Percentiles rank a stretch among this genome's conserved stretches.
Evolutionary conservation across 2,329 filamentous ascomycete species (phyloP).

Genomic region (Didymella segeticola): DNA sequence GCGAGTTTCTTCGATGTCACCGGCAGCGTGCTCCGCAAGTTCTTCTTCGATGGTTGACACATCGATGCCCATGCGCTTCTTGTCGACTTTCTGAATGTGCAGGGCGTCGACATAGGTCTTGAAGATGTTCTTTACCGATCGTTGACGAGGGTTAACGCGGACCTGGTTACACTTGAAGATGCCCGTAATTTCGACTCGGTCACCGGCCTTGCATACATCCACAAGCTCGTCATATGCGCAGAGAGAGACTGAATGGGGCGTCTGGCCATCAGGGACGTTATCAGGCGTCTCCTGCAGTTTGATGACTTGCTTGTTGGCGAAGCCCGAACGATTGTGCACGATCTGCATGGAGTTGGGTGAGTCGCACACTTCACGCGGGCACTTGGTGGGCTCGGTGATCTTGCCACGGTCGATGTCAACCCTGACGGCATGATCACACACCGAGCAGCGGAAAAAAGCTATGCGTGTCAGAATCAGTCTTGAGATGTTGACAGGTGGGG

Average conservation of each 20-base stretch:
- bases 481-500: not conserved
- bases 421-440: slow-evolving; percentile 89
- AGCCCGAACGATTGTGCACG: slow-evolving; percentile 91
- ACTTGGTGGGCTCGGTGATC: slow-evolving; percentile 92
- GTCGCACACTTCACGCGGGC: slow-evolving; percentile 80
- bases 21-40: slow-evolving; percentile 73
- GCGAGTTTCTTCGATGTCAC: slow-evolving; percentile 80
- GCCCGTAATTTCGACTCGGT: slow-evolving; percentile 92
- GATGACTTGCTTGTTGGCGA: slow-evolving; percentile 98
- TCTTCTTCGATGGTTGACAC: slow-evolving; percentile 85
- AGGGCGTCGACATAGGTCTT: slow-evolving; percentile 97
- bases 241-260: slow-evolving; percentile 93
- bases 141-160: slow-evolving; percentile 89
- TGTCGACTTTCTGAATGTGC: slow-evolving; percentile 96
- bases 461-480: slow-evolving; percentile 18
- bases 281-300: slow-evolving; percentile 98
- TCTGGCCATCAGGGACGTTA: slow-evolving; percentile 92
- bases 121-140: slow-evolving; percentile 92
- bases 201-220: slow-evolving; percentile 97
- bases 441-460: slow-evolving; percentile 94
- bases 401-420: slow-evolving; percentile 94
- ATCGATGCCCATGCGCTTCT: slow-evolving; percentile 91
- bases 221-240: slow-evolving; percentile 97
- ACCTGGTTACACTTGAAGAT: slow-evolving; percentile 96
- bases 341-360: slow-evolving; percentile 98